phyloP scores from a whole-genome alignment of 2,329 filamentous ascomycete genomes.

The Fusarium sterilihyphosum region DNA sequence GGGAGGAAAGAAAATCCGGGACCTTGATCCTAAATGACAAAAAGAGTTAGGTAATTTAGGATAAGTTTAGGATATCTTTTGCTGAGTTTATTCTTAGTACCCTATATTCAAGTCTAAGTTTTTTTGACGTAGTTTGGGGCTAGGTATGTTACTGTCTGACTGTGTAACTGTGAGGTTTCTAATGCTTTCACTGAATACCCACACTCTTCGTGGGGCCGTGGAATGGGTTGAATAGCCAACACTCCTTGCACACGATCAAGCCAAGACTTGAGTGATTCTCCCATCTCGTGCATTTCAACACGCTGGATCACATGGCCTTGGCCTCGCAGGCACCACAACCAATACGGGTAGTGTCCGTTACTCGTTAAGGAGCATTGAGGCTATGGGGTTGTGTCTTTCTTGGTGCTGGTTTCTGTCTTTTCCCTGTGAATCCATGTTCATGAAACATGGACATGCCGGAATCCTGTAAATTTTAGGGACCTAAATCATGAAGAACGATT shows the following conservation, averaged over 20 bases:
- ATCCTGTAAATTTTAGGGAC: no score
- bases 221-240: neutral
- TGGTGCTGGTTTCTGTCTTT: no score
- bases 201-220: neutral
- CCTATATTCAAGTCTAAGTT: no score
- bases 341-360: neutral
- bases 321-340: neutral
- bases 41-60: no score
- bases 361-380: neutral
- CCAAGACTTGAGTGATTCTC: neutral
- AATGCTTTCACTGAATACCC: neutral
- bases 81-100: no score
- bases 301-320: neutral
- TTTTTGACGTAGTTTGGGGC: neutral
- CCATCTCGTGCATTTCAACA: neutral
- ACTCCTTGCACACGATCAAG: neutral
- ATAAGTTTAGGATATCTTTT: no score
- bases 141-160: neutral
- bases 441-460: accelerated
- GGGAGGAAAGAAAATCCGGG: no score
- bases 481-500: no score
- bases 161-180: neutral
- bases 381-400: neutral
- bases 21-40: no score
- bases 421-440: neutral